These are phyloP conservation scores for Penicillium sp. DNA, from an alignment of 2,329 filamentous ascomycete species.

Conservation along the genomic window DNA sequence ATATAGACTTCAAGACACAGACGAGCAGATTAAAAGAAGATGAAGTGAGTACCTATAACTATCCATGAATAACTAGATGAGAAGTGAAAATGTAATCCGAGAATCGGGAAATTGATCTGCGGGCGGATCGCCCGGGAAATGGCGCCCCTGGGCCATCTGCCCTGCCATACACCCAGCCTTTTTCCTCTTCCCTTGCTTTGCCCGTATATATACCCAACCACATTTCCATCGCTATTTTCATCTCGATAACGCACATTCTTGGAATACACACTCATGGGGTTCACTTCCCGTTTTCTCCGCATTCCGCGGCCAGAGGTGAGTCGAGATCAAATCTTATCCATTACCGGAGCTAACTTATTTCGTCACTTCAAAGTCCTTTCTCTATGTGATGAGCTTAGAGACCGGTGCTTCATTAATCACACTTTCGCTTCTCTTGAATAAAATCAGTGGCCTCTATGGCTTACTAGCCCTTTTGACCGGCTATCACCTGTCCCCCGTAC, in stretches of 20 bases:
- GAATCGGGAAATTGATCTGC: constrained; percentile 18
- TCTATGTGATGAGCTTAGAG: constrained; percentile 80
- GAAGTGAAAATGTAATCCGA: neutral
- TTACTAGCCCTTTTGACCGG: constrained; percentile 85
- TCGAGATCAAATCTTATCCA: constrained; percentile 5
- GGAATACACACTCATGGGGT: constrained; percentile 30
- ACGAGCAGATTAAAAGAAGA: neutral
- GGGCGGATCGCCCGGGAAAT: constrained; percentile 21
- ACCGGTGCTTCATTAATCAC: constrained; percentile 84
- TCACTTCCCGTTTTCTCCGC: constrained; percentile 44
- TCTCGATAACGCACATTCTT: constrained; percentile 5
- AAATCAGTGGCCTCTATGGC: constrained; percentile 85
- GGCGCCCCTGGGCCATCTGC: constrained; percentile 19
- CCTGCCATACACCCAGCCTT: constrained; percentile 16
- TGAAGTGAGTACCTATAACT: neutral
- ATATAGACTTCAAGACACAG: neutral
- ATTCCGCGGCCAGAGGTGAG: constrained; percentile 48
- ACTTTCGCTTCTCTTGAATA: constrained; percentile 82
- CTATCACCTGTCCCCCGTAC: constrained; percentile 74
- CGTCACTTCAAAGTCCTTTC: constrained; percentile 63
- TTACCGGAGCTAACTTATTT: constrained; percentile 15
- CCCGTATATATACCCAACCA: constrained; percentile 8
- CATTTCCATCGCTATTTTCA: constrained; percentile 6
- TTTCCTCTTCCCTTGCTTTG: constrained; percentile 11
- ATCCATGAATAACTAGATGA: too few relatives aligned